These are phyloP conservation scores for Paraphoma sp. DNA, from an alignment of 2,329 filamentous ascomycete genomes.

Conservation along the genomic window DNA sequence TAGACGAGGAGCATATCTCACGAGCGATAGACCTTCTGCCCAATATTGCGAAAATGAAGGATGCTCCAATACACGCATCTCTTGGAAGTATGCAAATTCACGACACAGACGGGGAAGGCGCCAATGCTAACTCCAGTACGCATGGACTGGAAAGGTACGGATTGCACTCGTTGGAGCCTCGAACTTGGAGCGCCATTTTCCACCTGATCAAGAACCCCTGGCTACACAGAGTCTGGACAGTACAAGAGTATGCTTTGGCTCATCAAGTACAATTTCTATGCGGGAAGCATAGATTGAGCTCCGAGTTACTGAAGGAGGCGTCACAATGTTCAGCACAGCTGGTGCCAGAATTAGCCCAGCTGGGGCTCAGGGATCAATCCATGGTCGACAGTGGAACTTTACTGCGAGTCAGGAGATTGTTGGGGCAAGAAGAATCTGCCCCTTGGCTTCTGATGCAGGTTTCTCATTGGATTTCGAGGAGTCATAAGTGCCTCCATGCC, in stretches of 20 bases:
- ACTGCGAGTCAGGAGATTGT: background rate
- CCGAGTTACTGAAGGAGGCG: background rate
- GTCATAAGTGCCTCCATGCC: background rate
- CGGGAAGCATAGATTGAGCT: slow-evolving; percentile 1
- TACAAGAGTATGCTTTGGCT: slow-evolving; percentile 8
- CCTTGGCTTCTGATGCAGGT: background rate
- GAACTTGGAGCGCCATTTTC: background rate
- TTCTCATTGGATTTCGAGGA: background rate
- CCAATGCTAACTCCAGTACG: too few species aligned
- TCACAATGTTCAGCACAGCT: background rate
- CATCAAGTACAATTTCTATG: slow-evolving; percentile 1
- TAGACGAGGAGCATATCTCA: background rate
- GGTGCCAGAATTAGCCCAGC: background rate
- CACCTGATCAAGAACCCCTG: slow-evolving; percentile 6
- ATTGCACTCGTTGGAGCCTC: background rate
- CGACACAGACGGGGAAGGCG: too few species aligned
- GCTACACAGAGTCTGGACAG: slow-evolving; percentile 6
- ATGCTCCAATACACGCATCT: background rate
- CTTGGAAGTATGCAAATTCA: too few species aligned
- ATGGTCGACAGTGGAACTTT: background rate
- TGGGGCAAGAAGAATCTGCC: background rate
- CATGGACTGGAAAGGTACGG: background rate
- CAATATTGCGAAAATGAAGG: background rate
- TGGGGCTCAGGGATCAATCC: background rate
- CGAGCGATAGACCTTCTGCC: background rate